A percentile compares a stretch with the other conserved stretches of the same genome.
Evolutionary conservation across 1,284 basidiomycete species (phyloP).

Genomic region (Bjerkandera adusta): DNA sequence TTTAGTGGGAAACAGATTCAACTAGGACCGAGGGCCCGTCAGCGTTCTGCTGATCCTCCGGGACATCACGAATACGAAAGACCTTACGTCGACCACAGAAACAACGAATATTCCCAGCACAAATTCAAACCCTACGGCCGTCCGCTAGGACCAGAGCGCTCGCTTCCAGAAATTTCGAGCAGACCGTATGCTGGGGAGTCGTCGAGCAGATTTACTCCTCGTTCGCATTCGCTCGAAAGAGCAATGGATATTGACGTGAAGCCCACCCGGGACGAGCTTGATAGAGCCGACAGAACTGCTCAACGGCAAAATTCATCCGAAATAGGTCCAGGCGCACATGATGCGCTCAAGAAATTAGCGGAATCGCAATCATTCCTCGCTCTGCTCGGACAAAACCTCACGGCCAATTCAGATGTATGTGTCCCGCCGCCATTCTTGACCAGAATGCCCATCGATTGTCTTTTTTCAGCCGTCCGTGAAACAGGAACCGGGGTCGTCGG

Average conservation of each 20-base stretch:
- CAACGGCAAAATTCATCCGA: neutral
- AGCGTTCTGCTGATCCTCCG: no score
- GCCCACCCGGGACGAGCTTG: no score
- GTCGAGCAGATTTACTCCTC: no score
- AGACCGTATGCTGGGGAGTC: neutral
- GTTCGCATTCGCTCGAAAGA: no score
- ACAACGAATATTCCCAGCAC: no score
- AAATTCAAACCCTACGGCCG: no score
- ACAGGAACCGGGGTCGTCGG: slow-evolving; percentile 4
- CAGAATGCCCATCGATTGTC: neutral
- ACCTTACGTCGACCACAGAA: no score
- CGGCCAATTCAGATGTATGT: slow-evolving; percentile 8
- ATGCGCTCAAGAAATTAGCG: slow-evolving; percentile 7
- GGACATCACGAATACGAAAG: no score
- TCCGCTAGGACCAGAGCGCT: slow-evolving; percentile 3
- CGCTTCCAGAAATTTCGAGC: neutral
- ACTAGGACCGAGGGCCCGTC: no score
- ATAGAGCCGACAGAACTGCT: no score
- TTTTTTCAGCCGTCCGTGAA: slow-evolving; percentile 5
- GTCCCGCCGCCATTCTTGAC: neutral
- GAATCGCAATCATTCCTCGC: slow-evolving; percentile 5
- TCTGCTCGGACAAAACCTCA: slow-evolving; percentile 1
- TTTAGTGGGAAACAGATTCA: no score
- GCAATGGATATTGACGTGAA: no score
- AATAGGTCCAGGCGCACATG: neutral